Evolutionary conservation across 2,329 filamentous ascomycete genomes (phyloP).

Genomic region (Onygenales sp.): DNA sequence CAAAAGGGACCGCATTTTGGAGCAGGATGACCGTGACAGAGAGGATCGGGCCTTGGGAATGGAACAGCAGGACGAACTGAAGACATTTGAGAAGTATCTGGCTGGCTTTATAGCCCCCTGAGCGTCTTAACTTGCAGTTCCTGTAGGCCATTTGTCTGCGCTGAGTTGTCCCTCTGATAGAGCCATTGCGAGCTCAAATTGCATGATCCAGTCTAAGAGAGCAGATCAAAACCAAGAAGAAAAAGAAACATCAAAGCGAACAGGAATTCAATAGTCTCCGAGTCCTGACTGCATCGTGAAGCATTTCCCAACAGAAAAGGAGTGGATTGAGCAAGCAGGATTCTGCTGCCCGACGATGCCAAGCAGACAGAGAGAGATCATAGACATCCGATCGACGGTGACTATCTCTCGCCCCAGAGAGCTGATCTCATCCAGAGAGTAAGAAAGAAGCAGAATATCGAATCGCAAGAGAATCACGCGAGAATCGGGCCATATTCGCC

Average conservation of each 20-base stretch:
- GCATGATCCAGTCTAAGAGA: constrained; percentile 6
- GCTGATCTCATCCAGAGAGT: background rate
- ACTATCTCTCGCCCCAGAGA: background rate
- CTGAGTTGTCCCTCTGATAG: background rate
- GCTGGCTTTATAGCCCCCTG: background rate
- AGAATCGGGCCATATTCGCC: background rate
- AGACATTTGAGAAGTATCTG: constrained; percentile 4
- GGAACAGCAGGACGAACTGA: background rate
- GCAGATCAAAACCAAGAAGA: constrained; percentile 8
- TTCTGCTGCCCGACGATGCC: background rate
- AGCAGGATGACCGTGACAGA: background rate
- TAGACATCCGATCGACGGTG: background rate
- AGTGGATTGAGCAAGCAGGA: background rate
- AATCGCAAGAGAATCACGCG: background rate
- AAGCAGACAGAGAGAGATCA: background rate
- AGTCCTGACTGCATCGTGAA: background rate
- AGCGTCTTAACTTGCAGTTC: background rate
- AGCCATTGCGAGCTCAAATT: background rate
- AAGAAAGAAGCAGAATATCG: background rate
- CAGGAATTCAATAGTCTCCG: background rate
- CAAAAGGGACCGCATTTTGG: background rate
- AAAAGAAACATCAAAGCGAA: constrained; percentile 10
- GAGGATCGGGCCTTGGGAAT: background rate
- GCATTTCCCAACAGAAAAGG: background rate
- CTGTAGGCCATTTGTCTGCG: background rate